These are phyloP conservation scores for Stereum hirsutum DNA, from an alignment of 1,284 basidiomycete species.

Conservation along the genomic window DNA sequence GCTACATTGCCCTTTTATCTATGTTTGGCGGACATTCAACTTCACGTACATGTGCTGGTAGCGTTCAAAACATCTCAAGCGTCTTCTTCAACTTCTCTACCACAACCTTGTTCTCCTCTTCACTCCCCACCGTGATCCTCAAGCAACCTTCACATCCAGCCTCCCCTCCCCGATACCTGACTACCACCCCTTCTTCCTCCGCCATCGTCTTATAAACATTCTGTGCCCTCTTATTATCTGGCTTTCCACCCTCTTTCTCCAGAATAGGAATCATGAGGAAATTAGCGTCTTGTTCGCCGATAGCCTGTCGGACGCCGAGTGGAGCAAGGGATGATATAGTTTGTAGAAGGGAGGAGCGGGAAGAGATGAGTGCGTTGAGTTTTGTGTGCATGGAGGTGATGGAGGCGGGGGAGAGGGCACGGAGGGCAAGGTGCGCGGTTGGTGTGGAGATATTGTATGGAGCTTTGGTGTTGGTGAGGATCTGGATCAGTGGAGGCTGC, in stretches of 20 bases:
- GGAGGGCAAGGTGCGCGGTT: conserved; percentile 76
- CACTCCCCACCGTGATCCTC: conserved; percentile 85
- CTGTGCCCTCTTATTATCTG: conserved; percentile 66
- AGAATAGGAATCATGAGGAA: conserved; percentile 84
- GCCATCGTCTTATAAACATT: conserved; percentile 80
- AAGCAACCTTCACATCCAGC: conserved; percentile 83
- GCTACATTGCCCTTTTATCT: no score
- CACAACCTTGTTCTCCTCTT: conserved; percentile 66
- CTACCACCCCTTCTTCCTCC: conserved; percentile 81
- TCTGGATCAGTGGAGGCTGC: conserved; percentile 83
- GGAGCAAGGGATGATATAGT: conserved; percentile 35
- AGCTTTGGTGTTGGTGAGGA: conserved; percentile 94
- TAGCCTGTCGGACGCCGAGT: conserved; percentile 58
- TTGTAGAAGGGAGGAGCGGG: conserved; percentile 46
- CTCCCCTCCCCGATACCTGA: conserved; percentile 85
- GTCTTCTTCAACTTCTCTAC: conserved; percentile 37
- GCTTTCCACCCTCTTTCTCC: conserved; percentile 31
- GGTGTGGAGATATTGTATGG: conserved; percentile 96
- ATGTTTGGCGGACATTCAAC: no score
- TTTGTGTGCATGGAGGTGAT: conserved; percentile 62
- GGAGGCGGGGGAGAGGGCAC: conserved; percentile 59
- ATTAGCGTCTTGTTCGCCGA: conserved; percentile 88
- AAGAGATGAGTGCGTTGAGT: conserved; percentile 48
- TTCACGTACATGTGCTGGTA: no score
- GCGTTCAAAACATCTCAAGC: conserved; percentile 20